Evolutionary conservation across 2,329 filamentous ascomycete genomes (phyloP), one percentile per base, ranked within the genome.

Genomic region (Colletotrichum costaricense): DNA sequence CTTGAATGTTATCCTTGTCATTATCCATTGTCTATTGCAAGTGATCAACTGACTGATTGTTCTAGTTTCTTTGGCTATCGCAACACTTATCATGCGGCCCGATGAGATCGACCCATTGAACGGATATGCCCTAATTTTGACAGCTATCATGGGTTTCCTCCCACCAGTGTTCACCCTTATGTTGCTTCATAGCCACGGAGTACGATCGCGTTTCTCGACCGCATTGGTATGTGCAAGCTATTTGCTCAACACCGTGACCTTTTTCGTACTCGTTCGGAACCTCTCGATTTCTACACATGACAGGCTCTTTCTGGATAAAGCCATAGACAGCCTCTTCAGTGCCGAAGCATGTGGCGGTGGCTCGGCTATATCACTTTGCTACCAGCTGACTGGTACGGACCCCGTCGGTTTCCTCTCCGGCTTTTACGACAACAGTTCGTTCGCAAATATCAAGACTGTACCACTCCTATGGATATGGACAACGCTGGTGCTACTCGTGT

Each of bases 371-470:
- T 64, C 49, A 3, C 46, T 55, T 2, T 64, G 62, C 28, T 52
- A 55, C 5, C 62, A 64, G 28, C 11, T 64, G 49, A 64, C 62
- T 26, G 62, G 62, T 4, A 38, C 46, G 3, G 62, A 64, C 16
- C 62, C 62, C 4, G 28, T 64, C 2, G 49, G 28, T 8, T 64
- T 55, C n/a, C 49, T 64, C 5, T 14, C 62, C 28, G 14, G 49
- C 19, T 55, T 64, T 28, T 64, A 64, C 19, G 30, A 64, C 46
- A 30, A 46, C 4, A 55, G 2, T 3, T 64, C 62, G 1, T 64
- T 64, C 16, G 30, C 49, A n/a, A 64, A 64, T 12, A 64, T 55
- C n/a, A 64, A 55, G 49, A 55, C 62, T 12, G 62, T 64, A 2
- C 49, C 62, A 12, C 1, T 38, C 3, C 19, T 55, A 19, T 64